Evolutionary conservation across 805 yeast genomes (phyloP), one percentile per base, ranked within the genome.

Genomic region (Saccharomycopsis sp.): DNA sequence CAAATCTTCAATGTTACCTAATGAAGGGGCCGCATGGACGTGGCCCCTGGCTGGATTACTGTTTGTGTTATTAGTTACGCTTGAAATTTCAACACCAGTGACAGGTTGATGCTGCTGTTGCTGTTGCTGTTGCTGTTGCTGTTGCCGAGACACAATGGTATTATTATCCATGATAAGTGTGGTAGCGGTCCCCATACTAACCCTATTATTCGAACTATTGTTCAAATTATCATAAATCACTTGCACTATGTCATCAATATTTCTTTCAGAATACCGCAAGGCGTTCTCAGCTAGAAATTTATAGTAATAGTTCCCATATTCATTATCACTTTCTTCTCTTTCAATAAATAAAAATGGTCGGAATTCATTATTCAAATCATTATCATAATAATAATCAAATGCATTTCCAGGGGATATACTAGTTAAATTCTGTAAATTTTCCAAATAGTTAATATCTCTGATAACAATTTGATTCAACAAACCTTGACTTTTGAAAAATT

Each of bases 241-340:
- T 21, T 50, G 51, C 5, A 48, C 42, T 14, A 44, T 48, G 37
- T 50, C 53, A 33, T 50, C 53, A 22, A 47, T 33, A 33, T 50
- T 50, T 33, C 53, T 44, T 27, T 50, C 47, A 1, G 51, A 41
- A 33, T 50, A 50, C 16, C 48, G 24, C 38, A 50, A 14, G 4
- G 51, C 51, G 34, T 48, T 47, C 33, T 48, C 51, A 6, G 51
- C 51, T n/a, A 50, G 33, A 39, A 50, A 50, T 34, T 44, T 44
- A 27, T 50, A 50, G 35, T 50, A 50, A 23, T 50, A 50, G 17
- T 47, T 45, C 4, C 53, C 53, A 34, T 47, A 47, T 9, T 37
- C 39, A 9, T 14, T 23, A 7, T 34, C 41, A 21, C 37, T 34
- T 24, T 40, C 37, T 11, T 48, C 45, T 29, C 33, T 19, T 13